Evolutionary conservation across 495 filamentous ascomycete species (phyloP).

Genomic region (Choiromyces venosus): DNA sequence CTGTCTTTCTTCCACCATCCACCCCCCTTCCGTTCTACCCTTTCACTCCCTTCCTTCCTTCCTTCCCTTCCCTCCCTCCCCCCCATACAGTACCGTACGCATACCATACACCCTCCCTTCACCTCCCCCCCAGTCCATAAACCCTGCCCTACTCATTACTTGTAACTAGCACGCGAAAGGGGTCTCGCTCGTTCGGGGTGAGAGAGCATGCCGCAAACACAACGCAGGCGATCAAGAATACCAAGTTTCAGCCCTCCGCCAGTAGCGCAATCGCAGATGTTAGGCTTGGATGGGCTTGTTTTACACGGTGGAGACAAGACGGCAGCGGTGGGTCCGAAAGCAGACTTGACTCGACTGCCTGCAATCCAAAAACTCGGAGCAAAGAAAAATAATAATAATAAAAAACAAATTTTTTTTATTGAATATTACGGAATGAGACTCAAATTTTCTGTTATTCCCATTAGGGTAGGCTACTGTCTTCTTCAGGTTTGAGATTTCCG

Average conservation of each 20-base stretch:
- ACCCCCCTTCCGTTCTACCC: neutral
- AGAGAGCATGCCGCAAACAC: conserved; percentile 28
- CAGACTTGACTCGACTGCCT: neutral
- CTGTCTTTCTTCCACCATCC: no score
- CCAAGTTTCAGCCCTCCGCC: conserved; percentile 38
- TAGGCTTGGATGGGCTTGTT: conserved; percentile 9
- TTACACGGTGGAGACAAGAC: conserved; percentile 21
- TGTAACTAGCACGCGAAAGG: conserved; percentile 26
- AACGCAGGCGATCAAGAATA: conserved; percentile 38
- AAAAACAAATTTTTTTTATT: neutral
- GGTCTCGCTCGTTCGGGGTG: conserved; percentile 26
- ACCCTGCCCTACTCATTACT: conserved; percentile 19
- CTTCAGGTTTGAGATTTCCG: neutral
- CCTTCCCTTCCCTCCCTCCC: neutral
- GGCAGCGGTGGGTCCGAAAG: conserved; percentile 22
- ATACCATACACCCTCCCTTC: neutral
- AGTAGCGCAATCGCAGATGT: conserved; percentile 39
- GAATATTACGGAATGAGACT: neutral
- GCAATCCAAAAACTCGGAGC: neutral
- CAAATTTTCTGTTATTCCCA: neutral
- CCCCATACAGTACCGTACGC: neutral
- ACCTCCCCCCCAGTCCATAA: neutral
- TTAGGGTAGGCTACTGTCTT: no score
- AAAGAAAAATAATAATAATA: neutral
- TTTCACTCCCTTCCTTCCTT: no score